Evolutionary conservation across 805 yeast species (phyloP).

Genomic region (Kodamaea neixiangensis): DNA sequence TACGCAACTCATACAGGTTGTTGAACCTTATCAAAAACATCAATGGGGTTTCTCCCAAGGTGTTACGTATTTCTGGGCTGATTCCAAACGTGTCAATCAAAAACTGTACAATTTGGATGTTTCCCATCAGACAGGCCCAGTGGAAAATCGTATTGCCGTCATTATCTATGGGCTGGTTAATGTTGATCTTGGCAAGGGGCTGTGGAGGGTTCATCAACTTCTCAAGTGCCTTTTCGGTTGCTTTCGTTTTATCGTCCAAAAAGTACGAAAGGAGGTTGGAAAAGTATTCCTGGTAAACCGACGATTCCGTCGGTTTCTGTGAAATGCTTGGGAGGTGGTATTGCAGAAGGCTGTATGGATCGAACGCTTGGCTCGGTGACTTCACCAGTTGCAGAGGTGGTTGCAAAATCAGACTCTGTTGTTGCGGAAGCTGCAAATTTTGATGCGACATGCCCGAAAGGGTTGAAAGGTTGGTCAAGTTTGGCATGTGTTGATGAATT

Average conservation of each 20-base stretch:
- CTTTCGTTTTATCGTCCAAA: constrained; percentile 41
- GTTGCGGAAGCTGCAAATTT: constrained; percentile 7
- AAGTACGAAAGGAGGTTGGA: constrained; percentile 52
- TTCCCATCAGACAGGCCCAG: constrained; percentile 93
- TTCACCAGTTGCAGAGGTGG: constrained; percentile 5
- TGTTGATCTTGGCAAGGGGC: constrained; percentile 53
- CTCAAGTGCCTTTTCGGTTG: constrained; percentile 27
- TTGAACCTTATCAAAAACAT: constrained; percentile 45
- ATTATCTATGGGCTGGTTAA: constrained; percentile 89
- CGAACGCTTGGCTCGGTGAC: constrained; percentile 18
- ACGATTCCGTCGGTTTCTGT: constrained; percentile 20
- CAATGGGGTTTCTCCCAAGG: constrained; percentile 84
- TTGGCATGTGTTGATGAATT: constrained; percentile 4
- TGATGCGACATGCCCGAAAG: constrained; percentile 4
- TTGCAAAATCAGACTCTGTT: constrained; percentile 1
- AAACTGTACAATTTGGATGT: constrained; percentile 64
- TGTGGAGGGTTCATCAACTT: constrained; percentile 58
- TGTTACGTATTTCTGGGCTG: constrained; percentile 69
- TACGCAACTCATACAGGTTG: constrained; percentile 39
- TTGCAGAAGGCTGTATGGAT: constrained; percentile 42
- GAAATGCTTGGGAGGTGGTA: constrained; percentile 35
- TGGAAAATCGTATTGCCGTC: constrained; percentile 92
- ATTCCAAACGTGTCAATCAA: constrained; percentile 65
- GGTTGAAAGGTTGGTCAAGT: constrained; percentile 2
- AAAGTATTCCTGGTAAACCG: constrained; percentile 40